Evolutionary conservation across 164 flowering plant species (phyloP), one percentile per base, ranked within the genome.

Genomic region (Magnolia kwangsiensis): DNA sequence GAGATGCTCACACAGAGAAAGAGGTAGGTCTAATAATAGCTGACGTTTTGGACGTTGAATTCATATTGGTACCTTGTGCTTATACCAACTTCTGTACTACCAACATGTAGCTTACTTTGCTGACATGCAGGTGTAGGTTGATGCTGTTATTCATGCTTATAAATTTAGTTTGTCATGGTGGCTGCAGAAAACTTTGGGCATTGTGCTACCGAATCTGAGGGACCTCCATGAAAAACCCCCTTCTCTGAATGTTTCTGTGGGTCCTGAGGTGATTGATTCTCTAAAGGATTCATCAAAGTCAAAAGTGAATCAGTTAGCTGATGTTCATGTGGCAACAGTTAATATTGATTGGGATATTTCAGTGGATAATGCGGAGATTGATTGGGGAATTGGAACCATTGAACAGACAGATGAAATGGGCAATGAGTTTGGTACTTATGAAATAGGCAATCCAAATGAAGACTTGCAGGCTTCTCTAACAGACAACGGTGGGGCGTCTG

Each of bases 291-390:
- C 84, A 72, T 78, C 83, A 27, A 68, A 71, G 67, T 8, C 61
- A 61, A 73, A 61, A 50, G 89, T 71, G 19, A 80, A 79, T 23
- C 51, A 69, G 37, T 71, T 58, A 67, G 23, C 70, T 31, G 82
- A 81, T 71, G 73, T 63, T 51, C 84, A 78, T 76, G 63, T 78
- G 76, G 78, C 79, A 74, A 79, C 82, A 6, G 90, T 87, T 74
- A 79, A 78, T 72, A 92, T 96, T 80, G 98, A 94, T 71, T 96
- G 99, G 99, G 94, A 90, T 81, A 89, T 96, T 69, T 81, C 97
- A 21, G 83, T 94, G 55, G 97, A 92, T 49, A 86, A 82, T 83
- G 78, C 92, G 74, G 88, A 89, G 81, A 92, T 96, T 85, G 97
- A 96, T 84, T 94, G 98, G 98, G 98, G 92, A 81, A 88, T 92